Base-by-base conservation (phyloP, 805 yeast species). In the Saccharomycopsis sp. region DNA sequence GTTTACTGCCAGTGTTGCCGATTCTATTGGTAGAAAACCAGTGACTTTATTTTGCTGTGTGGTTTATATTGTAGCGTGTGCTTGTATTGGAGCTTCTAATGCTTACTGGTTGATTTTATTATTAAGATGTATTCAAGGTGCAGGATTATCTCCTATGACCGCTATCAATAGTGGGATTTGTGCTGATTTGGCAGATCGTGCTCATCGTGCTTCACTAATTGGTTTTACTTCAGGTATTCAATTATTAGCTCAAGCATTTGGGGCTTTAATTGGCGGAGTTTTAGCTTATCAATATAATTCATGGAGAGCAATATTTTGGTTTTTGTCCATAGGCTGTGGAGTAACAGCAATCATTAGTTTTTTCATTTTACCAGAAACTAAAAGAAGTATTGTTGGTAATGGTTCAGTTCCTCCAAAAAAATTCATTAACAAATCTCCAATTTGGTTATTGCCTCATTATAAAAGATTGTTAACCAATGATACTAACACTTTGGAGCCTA, bases 281-380 rank as follows among this genome's bases (percentile, higher is more conserved):
- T 49, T 72, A 54, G 83, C 64, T 42, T 70, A 69, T 10, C 58
- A 56, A 1, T 47, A 63, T 17, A 64, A 72, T 15, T n/a, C 39
- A 9, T 86, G 95, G 95, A 66, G 87, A 50, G 73, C 85, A 0
- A 70, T 78, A 12, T 80, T 81, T 51, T 74, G 84, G 74, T 81
- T 85, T 47, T 57, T 83, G 40, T 75, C 81, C 1, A 76, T 80
- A 21, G 74, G 80, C 6, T 70, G 79, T 25, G 79, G 78, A 3
- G 42, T 56, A 2, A 62, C 72, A 3, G 45, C 67, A 0, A 1
- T 62, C 0, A 15, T 58, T 1, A 57, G 64, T 1, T 40, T 60
- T 3, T 23, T 67, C 3, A 42, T 66, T 2, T 55, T 85, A n/a
- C 94, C 95, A 1, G 95, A 87, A 53, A 87, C 95, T 0, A 70